Base-by-base conservation (phyloP, 768 basidiomycete genomes). In the Russula sp. region DNA sequence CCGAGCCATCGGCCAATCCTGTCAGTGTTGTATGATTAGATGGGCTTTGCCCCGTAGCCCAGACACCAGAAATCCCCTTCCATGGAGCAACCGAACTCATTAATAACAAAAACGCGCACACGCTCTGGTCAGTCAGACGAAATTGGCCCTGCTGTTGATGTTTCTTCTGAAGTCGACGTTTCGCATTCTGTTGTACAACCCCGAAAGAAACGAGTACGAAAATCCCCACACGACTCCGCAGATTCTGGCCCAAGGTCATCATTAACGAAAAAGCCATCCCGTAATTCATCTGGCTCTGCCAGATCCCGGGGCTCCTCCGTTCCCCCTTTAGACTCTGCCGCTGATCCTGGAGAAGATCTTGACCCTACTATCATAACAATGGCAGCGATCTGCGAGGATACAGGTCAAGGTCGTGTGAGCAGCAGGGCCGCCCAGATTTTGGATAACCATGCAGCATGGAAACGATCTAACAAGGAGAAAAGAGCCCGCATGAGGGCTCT, bases 351-450 rank as follows among this genome's bases (percentile, higher is more conserved):
- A 22, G 88, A 88, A 69, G 85, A 87, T 38, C 74, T 92, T 50
- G 90, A 92, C 66, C 90, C 90, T n/a, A 91, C 89, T 0, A 75
- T 81, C 8, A 75, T 88, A n/a, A 91, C 89, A 6, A 92, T 92
- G 90, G 87, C 88, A 16, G 72, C 83, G 0, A 77, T 92, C 5
- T 93, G 91, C 70, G 80, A 77, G 36, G 91, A 93, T 68, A 86
- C 80, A 0, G 90, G 90, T 10, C 83, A 84, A 65, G 91, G 91
- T 7, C 82, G 90, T 43, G 77, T 92, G 52, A 90, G 88, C 68
- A 85, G 82, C 67, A 91, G 87, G 71, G 89, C 87, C 0, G 76
- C 79, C 9, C 85, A 88, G 67, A 85, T 93, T 56, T 76, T 85
- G 63, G 80, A 73, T 54, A 89, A 89, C 54, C 86, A 91, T 65